A percentile compares a stretch with the other conserved stretches of the same genome.
These are phyloP conservation scores for Aaosphaeria arxii DNA, from an alignment of 2,329 filamentous ascomycete species.

Conservation along the genomic window DNA sequence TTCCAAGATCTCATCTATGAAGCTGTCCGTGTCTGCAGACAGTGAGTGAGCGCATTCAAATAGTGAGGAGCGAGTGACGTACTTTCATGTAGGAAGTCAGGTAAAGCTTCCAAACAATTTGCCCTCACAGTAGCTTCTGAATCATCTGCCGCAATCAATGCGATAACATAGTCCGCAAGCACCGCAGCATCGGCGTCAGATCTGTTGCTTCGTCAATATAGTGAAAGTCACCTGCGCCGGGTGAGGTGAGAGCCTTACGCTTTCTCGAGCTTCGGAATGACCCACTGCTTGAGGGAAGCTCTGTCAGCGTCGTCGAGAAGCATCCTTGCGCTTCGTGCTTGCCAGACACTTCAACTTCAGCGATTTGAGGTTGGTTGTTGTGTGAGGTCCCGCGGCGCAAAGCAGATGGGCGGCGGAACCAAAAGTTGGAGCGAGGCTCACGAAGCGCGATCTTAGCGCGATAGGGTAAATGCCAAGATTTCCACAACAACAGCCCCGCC, in stretches of 20 bases:
- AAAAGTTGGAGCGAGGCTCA: too few relatives aligned
- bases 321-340: constrained; percentile 39
- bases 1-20: constrained; percentile 69
- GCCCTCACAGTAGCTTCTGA: constrained; percentile 61
- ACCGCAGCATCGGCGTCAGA: constrained; percentile 80
- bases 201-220: constrained; percentile 39
- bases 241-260: constrained; percentile 52
- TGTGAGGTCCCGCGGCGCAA: too few relatives aligned
- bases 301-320: constrained; percentile 54
- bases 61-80: constrained; percentile 13
- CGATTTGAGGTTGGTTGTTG: too few relatives aligned
- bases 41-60: constrained; percentile 1
- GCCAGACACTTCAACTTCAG: too few relatives aligned
- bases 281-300: constrained; percentile 68
- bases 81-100: constrained; percentile 73
- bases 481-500: too few relatives aligned
- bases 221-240: neutral
- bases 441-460: too few relatives aligned
- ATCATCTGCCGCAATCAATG: constrained; percentile 69
- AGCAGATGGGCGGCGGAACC: too few relatives aligned
- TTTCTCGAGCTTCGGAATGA: constrained; percentile 72
- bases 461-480: too few relatives aligned
- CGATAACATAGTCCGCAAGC: constrained; percentile 80
- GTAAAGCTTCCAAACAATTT: constrained; percentile 69
- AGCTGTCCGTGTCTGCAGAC: constrained; percentile 53